Evolutionary conservation across 164 flowering plant genomes (phyloP).

Genomic region (Vitis amurensis): DNA sequence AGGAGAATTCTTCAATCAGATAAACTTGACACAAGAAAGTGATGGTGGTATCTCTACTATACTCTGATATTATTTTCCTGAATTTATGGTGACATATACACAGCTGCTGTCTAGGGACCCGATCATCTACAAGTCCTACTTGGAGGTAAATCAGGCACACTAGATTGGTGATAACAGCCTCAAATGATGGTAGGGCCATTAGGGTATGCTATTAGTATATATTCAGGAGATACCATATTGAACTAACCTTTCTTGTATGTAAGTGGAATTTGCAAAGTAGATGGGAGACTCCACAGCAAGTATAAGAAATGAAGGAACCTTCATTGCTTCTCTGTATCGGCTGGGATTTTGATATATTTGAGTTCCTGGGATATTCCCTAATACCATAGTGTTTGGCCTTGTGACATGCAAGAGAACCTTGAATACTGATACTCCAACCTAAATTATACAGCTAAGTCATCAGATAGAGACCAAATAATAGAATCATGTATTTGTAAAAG

Average conservation of each 20-base stretch:
- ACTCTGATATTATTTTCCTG: too few species aligned
- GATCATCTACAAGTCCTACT: too few species aligned
- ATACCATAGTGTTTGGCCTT: conserved; percentile 66
- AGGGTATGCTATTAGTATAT: too few species aligned
- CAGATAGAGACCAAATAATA: neutral
- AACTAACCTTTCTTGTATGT: conserved; percentile 84
- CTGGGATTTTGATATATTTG: conserved; percentile 56
- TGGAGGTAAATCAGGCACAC: too few species aligned
- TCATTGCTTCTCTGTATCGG: conserved; percentile 61
- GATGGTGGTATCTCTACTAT: neutral
- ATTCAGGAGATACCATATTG: neutral
- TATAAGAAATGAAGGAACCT: conserved; percentile 71
- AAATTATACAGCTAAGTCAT: conserved; percentile 16
- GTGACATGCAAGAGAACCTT: conserved; percentile 86
- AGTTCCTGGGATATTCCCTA: conserved; percentile 85
- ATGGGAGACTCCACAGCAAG: conserved; percentile 85
- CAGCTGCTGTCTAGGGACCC: too few species aligned
- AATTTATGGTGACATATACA: too few species aligned
- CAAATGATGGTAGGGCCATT: too few species aligned
- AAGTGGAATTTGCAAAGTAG: conserved; percentile 87
- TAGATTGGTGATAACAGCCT: too few species aligned
- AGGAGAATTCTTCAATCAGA: neutral
- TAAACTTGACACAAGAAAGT: neutral
- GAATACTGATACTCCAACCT: conserved; percentile 92
- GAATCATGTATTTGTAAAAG: neutral